Base-by-base conservation (phyloP, 495 filamentous ascomycete genomes). In the Penicillium subrubescens region DNA sequence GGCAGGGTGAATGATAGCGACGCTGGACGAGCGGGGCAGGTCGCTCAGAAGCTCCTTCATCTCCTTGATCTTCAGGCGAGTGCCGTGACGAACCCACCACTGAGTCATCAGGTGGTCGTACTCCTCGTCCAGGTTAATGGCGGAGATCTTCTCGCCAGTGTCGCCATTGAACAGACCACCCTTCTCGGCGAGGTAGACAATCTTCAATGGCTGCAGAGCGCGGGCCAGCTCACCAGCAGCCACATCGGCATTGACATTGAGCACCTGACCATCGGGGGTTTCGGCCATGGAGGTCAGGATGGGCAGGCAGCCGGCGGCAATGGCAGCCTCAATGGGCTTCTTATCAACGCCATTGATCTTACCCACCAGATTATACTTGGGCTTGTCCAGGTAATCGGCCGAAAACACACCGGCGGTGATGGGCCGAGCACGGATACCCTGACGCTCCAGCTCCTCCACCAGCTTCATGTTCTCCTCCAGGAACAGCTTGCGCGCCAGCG, bases 201-300 rank as follows among this genome's bases (percentile, higher is more conserved):
- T 96, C 88, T 99, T 99, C 69, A 98, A 81, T 34, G 95, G 95
- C 79, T 98, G 91, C 63, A 99, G 79, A 60, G 91, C 86, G 55
- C 91, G 88, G 43, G 95, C 95, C 55, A 99, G 80, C 77, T 97
- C 96, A 69, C 93, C 94, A 34, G 95, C 95, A 29, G 94, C 94
- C 54, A 97, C 93, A 76, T 99, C 95, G 57, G 95, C 95, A 74
- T 99, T 99, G 77, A 99, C 95, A 70, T 99, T 99, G 51, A 99
- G 83, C 19, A 98, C 90, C 79, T 97, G 95, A 15, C 96, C 96
- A 64, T 96, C 93, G 56, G 87, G 84, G 46, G 91, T 93, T 81
- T 98, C 96, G 11, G 94, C 96, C 91, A 97, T 97, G 51, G 94
- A 97, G 19, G 95, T 97, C 69, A 99, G 81, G 65, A 99, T 94